Conservation (phyloP, 805 yeast species). For the Suhomyces sp. region DNA sequence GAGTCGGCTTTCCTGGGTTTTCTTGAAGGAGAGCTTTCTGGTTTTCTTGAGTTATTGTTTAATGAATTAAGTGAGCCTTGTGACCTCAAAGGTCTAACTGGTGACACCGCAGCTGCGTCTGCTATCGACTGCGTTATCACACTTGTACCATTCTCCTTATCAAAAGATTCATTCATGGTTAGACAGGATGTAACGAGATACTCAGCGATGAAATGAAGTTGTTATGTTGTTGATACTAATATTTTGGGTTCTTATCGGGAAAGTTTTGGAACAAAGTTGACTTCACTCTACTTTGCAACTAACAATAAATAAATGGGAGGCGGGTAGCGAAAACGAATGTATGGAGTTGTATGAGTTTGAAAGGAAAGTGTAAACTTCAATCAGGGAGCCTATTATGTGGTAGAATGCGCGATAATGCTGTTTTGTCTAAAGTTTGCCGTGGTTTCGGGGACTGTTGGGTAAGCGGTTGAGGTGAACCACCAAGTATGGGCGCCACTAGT, state of each 20-base stretch:
- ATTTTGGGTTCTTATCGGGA: not conserved
- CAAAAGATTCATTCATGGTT: conserved; percentile 4
- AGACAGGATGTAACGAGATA: not conserved
- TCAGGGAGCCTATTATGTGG: not conserved
- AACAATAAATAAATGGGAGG: not conserved
- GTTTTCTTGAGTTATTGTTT: conserved; percentile 7
- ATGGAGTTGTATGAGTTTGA: not conserved
- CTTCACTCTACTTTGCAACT: not conserved
- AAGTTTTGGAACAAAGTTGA: not conserved
- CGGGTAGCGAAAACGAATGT: not conserved
- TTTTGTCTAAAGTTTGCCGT: not conserved
- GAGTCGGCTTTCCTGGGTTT: not conserved
- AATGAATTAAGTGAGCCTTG: conserved; percentile 13
- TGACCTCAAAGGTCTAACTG: conserved; percentile 9
- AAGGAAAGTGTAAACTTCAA: not conserved
- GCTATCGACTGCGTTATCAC: conserved; percentile 9
- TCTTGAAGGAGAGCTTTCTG: conserved; percentile 2
- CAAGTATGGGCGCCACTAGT: not conserved
- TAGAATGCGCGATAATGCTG: not conserved
- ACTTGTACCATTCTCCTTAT: conserved; percentile 13
- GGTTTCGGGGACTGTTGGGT: not conserved
- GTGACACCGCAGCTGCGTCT: not conserved
- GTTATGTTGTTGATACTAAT: not conserved
- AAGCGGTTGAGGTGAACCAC: not conserved
- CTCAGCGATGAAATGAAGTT: not conserved